Base-by-base conservation (phyloP, 225 moss, liverwort and hornwort genomes). In the Sphagnum contortum region DNA sequence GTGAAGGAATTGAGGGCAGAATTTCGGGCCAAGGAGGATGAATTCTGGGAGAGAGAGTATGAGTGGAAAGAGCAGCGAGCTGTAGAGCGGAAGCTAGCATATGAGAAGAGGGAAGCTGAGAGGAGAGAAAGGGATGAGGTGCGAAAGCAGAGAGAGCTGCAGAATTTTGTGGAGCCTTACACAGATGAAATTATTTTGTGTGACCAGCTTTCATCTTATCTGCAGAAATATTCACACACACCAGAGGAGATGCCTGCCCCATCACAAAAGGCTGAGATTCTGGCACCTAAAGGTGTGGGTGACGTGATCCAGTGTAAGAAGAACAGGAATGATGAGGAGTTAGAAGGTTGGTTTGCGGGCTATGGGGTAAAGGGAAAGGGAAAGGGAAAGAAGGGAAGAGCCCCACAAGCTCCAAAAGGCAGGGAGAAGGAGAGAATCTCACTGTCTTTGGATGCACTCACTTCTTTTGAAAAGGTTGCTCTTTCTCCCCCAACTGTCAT, bases 111-210 rank as follows among this genome's bases (percentile, higher is more conserved):
- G 66, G 94, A 94, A 64, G 91, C 87, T 4, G 94, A 94, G 62
- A 77, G 94, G 59, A 81, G 76, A 66, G 91, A 94, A 74, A 84
- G 94, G 56, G 90, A 88, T 53, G 82, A 84, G 67, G 79, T 87
- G 29, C 82, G 94, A 49, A 90, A 91, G 67, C 86, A 88, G 74
- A 83, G 88, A 50, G 94, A 90, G 66, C 79, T 91, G 29, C 90
- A 94, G 68, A 94, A 91, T 78, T 94, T 81, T 50, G 88, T 94
- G 14, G 94, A 94, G 81, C 94, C 94, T 65, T 94, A 75, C 72
- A 91, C 94, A 4, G 91, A 94, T 61, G 94, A 94, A 73, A 91
- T 94, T 55, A 94, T 94, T 49, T 75, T 91, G 56, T 85, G 91
- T 47, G 91, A 94, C 49, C 94, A 94, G 80, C 87, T 94, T 48